Percentiles rank a stretch among this genome's conserved stretches.
phyloP scores from a whole-genome alignment of 139 green algal species.

The Ettlia oleoabundans region DNA sequence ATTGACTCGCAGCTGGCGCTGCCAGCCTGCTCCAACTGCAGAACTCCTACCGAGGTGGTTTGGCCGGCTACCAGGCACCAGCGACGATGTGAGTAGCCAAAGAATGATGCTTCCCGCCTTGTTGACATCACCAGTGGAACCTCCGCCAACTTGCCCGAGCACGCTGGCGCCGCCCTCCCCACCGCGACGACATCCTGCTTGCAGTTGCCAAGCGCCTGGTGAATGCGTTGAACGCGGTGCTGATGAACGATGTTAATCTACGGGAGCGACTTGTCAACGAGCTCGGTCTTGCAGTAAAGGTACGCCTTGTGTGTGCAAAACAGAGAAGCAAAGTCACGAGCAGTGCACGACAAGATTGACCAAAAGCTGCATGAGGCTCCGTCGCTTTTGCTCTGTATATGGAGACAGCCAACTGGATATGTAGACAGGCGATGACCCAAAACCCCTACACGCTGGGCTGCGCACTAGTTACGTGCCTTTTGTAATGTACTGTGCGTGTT shows the following conservation, averaged over 20 bases:
- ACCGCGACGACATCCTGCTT: neutral
- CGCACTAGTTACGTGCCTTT: no score
- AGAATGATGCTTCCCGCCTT: no score
- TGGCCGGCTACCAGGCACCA: conserved; percentile 37
- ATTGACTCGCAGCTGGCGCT: no score
- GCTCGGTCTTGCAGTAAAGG: conserved; percentile 34
- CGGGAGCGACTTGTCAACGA: conserved; percentile 25
- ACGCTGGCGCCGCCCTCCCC: neutral
- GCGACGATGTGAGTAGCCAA: conserved; percentile 5
- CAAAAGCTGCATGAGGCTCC: neutral
- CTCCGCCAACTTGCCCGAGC: neutral
- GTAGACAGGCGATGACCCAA: no score
- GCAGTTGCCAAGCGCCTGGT: conserved; percentile 26
- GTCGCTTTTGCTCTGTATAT: no score
- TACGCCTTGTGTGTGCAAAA: no score
- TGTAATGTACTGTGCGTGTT: neutral
- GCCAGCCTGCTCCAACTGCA: neutral
- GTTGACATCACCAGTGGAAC: neutral
- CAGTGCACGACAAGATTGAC: neutral
- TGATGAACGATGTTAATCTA: conserved; percentile 26
- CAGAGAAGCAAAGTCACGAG: neutral
- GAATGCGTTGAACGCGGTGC: conserved; percentile 9
- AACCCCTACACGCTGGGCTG: neutral
- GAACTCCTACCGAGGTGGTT: conserved; percentile 37
- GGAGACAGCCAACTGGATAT: no score